These are phyloP conservation scores for Sporothrix dimorphospora DNA, from an alignment of 2,329 filamentous ascomycete genomes.

Conservation along the genomic window DNA sequence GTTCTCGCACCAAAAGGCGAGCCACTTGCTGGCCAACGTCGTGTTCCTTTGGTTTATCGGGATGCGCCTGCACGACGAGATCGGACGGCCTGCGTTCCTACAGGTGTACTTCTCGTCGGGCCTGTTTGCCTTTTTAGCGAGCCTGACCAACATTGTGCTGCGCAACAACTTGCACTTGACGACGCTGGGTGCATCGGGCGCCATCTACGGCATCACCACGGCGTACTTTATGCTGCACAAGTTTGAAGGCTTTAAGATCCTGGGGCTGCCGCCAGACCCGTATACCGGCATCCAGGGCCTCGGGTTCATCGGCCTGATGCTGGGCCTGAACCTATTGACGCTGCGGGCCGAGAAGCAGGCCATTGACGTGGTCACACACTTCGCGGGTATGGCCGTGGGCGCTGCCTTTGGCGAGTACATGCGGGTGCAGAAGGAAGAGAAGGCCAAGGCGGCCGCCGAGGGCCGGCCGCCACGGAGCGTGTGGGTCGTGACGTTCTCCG, in stretches of 20 bases:
- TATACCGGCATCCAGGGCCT: conserved; percentile 57
- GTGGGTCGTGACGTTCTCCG: conserved; percentile 18
- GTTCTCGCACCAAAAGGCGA: conserved; percentile 68
- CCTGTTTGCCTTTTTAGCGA: conserved; percentile 60
- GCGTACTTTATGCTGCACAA: conserved; percentile 65
- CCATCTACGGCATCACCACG: conserved; percentile 62
- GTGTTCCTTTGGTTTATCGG: conserved; percentile 67
- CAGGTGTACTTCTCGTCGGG: conserved; percentile 67
- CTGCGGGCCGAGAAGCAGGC: conserved; percentile 49
- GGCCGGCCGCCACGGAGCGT: conserved; percentile 25
- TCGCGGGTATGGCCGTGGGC: conserved; percentile 56
- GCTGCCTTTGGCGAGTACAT: conserved; percentile 46
- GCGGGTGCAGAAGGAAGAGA: conserved; percentile 38
- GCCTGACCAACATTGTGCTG: conserved; percentile 55
- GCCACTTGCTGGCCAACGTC: conserved; percentile 69
- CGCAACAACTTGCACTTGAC: conserved; percentile 52
- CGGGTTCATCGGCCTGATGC: conserved; percentile 54
- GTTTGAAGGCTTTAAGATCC: conserved; percentile 59
- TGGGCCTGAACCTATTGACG: conserved; percentile 55
- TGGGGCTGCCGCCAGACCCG: conserved; percentile 60
- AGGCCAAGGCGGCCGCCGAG: conserved; percentile 29
- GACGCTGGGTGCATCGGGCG: conserved; percentile 69
- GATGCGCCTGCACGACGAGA: conserved; percentile 67
- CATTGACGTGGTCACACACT: conserved; percentile 57
- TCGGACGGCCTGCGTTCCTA: conserved; percentile 70